Evolutionary conservation across 495 filamentous ascomycete genomes (phyloP).

Genomic region (Aspergillus hancockii): DNA sequence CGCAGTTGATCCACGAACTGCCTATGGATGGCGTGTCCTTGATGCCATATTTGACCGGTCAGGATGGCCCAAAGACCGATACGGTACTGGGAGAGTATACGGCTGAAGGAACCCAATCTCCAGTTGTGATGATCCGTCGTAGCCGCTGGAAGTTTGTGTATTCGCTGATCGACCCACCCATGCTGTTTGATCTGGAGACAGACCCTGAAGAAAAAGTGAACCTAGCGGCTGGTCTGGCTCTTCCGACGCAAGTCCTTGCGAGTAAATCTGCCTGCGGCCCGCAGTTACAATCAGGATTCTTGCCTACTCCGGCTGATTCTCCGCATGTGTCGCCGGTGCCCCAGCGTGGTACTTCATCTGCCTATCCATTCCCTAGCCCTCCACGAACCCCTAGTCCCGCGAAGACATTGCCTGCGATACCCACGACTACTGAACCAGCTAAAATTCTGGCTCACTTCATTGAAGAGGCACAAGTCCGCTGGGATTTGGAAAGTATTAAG

Average conservation of each 20-base stretch:
- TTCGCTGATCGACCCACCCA: constrained; percentile 75
- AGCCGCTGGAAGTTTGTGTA: constrained; percentile 82
- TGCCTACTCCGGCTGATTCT: constrained; percentile 43
- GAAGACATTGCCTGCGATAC: constrained; percentile 32
- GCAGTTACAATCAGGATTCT: constrained; percentile 23
- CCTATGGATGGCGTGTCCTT: constrained; percentile 79
- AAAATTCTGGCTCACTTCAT: constrained; percentile 58
- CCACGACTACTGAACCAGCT: constrained; percentile 44
- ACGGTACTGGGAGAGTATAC: constrained; percentile 87
- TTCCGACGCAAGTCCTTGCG: constrained; percentile 10
- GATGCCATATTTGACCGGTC: constrained; percentile 66
- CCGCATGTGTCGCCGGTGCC: constrained; percentile 34
- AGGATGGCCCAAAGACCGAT: constrained; percentile 56
- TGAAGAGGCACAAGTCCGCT: constrained; percentile 63
- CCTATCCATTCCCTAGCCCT: constrained; percentile 44
- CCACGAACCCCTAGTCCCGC: constrained; percentile 44
- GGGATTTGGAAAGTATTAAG: constrained; percentile 74
- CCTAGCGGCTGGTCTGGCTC: constrained; percentile 50
- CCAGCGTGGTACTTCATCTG: constrained; percentile 24
- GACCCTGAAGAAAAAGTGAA: constrained; percentile 78
- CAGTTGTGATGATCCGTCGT: constrained; percentile 87
- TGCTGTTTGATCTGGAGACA: constrained; percentile 70
- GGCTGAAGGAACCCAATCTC: constrained; percentile 81
- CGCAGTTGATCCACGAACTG: constrained; percentile 57
- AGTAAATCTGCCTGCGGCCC: constrained; percentile 19